Evolutionary conservation across 2,329 filamentous ascomycete genomes (phyloP).

Genomic region (Blastomyces emzantsi): DNA sequence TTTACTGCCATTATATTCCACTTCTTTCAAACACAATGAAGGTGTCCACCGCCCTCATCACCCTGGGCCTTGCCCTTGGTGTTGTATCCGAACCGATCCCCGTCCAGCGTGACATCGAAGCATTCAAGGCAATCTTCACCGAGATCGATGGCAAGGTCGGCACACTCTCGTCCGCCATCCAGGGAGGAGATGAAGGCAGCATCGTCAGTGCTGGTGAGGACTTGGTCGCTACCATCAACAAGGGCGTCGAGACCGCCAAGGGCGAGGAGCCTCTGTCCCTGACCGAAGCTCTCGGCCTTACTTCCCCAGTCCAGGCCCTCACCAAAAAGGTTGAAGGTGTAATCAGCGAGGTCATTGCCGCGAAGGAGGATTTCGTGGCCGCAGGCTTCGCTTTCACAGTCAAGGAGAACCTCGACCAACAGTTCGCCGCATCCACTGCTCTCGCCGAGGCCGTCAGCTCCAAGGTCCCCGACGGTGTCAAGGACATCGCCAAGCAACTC

Average conservation of each 20-base stretch:
- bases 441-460: conserved; percentile 23
- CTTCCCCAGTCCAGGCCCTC: conserved; percentile 22
- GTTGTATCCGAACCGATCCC: conserved; percentile 10
- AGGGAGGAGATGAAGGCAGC: conserved; percentile 18
- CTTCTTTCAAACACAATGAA: conserved; percentile 13
- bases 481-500: conserved; percentile 21
- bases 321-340: conserved; percentile 21
- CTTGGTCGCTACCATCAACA: conserved; percentile 22
- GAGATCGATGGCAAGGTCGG: conserved; percentile 17
- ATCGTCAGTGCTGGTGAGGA: conserved; percentile 19
- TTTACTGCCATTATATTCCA: not conserved
- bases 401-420: conserved; percentile 20
- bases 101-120: conserved; percentile 11
- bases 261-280: conserved; percentile 18
- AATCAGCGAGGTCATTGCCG: conserved; percentile 21
- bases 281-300: conserved; percentile 24
- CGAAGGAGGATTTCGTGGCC: conserved; percentile 23
- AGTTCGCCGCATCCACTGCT: conserved; percentile 22
- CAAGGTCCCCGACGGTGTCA: conserved; percentile 25
- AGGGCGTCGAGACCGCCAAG: conserved; percentile 22
- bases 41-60: conserved; percentile 13
- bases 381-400: conserved; percentile 20
- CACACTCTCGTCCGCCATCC: conserved; percentile 20
- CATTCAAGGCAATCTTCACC: conserved; percentile 7
- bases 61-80: conserved; percentile 15